Conservation (phyloP, 2,329 filamentous ascomycete genomes). For the Knoxdaviesia capensis region DNA sequence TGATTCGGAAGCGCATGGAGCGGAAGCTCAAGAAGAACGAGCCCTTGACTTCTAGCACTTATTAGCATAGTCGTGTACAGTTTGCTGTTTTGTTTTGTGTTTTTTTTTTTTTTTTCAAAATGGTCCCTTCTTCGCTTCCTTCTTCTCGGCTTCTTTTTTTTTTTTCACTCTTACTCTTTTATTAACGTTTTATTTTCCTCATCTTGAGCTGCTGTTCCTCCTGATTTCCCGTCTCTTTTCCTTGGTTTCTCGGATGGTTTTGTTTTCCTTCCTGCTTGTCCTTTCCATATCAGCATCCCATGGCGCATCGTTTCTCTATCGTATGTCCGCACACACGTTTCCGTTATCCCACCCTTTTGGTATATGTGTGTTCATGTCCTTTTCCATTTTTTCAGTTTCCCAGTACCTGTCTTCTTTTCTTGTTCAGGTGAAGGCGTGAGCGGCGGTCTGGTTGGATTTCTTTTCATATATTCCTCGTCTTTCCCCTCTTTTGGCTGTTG, state of each 20-base stretch:
- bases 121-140: no score
- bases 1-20: no score
- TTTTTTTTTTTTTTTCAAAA: background rate
- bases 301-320: no score
- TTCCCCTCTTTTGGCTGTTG: constrained; percentile 1
- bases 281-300: background rate
- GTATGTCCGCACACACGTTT: no score
- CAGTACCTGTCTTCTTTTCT: background rate
- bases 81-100: background rate
- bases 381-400: background rate
- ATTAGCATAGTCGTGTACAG: background rate
- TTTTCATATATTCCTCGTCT: constrained; percentile 1
- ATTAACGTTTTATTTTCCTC: no score
- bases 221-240: background rate
- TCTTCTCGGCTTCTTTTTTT: no score
- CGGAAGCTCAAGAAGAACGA: no score
- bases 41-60: no score
- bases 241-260: background rate
- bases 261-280: background rate
- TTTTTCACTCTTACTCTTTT: background rate
- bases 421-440: background rate
- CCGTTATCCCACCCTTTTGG: no score
- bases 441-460: background rate
- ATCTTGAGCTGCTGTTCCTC: background rate
- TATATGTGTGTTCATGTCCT: background rate